Percentiles rank a stretch among this genome's conserved stretches.
phyloP scores from a whole-genome alignment of 2,329 filamentous ascomycete species.

The Mycosphaerella sp. region DNA sequence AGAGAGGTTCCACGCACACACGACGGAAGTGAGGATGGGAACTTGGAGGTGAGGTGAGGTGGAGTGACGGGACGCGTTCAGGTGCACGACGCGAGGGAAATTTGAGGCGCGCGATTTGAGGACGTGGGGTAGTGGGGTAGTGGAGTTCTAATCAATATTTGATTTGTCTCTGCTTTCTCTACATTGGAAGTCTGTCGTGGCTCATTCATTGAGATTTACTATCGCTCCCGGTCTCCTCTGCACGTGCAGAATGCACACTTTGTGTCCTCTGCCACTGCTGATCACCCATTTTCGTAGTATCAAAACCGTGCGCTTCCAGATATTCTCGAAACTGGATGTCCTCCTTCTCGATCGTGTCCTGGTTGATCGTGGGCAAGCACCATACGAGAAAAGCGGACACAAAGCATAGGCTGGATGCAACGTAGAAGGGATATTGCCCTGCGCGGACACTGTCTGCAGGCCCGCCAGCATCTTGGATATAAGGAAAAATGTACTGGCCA shows the following conservation, averaged over 20 bases:
- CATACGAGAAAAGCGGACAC: slow-evolving; percentile 63
- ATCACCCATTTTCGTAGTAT: slow-evolving; percentile 43
- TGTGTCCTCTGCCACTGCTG: slow-evolving; percentile 8
- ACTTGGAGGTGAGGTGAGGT: background rate
- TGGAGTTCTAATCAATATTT: too few relatives aligned
- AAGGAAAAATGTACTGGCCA: slow-evolving; percentile 73
- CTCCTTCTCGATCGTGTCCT: slow-evolving; percentile 77
- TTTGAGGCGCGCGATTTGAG: too few relatives aligned
- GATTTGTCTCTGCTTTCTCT: too few relatives aligned
- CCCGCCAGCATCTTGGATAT: slow-evolving; percentile 52
- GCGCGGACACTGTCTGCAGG: slow-evolving; percentile 42
- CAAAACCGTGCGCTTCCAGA: slow-evolving; percentile 67
- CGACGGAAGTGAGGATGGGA: too few relatives aligned
- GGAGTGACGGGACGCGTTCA: too few relatives aligned
- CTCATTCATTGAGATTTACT: background rate
- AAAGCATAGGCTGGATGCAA: slow-evolving; percentile 71
- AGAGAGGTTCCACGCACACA: too few relatives aligned
- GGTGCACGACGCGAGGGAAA: too few relatives aligned
- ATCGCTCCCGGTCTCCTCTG: background rate
- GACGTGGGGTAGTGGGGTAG: too few relatives aligned
- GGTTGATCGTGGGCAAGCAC: slow-evolving; percentile 66
- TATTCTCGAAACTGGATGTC: slow-evolving; percentile 70
- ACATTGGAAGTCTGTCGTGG: too few relatives aligned
- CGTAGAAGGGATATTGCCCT: slow-evolving; percentile 85
- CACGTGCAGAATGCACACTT: background rate